phyloP scores from a whole-genome alignment of 352 stramenopile genomes.

The Globisporangium canariense region DNA sequence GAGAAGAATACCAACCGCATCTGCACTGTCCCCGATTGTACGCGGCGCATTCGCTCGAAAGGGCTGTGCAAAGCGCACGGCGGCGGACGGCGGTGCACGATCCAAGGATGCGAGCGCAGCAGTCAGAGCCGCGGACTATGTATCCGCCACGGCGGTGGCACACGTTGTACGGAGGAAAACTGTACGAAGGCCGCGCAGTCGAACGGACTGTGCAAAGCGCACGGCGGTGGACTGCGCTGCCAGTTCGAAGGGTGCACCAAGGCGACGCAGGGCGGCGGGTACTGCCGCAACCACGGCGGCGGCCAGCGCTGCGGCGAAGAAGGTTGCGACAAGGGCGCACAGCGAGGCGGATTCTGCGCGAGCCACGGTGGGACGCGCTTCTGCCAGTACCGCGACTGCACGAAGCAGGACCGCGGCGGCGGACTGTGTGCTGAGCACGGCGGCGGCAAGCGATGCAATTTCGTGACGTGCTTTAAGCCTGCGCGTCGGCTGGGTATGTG shows the following conservation, averaged over 20 bases:
- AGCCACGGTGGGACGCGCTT: slow-evolving; percentile 14
- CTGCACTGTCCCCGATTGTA: slow-evolving; percentile 6
- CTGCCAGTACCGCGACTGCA: slow-evolving; percentile 46
- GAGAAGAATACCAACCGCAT: slow-evolving; percentile 14
- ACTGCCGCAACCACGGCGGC: slow-evolving; percentile 16
- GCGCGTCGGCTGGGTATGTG: slow-evolving; percentile 12
- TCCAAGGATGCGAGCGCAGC: slow-evolving; percentile 13
- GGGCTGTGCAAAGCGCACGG: slow-evolving; percentile 17
- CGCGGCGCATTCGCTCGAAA: slow-evolving; percentile 15
- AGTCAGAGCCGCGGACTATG: slow-evolving; percentile 16
- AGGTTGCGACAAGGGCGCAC: slow-evolving; percentile 14
- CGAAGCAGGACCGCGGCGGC: slow-evolving; percentile 84
- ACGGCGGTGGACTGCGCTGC: slow-evolving; percentile 16
- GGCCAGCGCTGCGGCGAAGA: slow-evolving; percentile 13
- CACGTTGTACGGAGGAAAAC: slow-evolving; percentile 7
- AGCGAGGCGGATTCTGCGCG: slow-evolving; percentile 17
- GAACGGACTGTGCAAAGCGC: slow-evolving; percentile 17
- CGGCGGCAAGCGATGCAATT: slow-evolving; percentile 74
- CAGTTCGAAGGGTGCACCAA: slow-evolving; percentile 12
- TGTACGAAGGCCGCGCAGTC: slow-evolving; percentile 19
- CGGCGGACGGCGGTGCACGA: slow-evolving; percentile 11
- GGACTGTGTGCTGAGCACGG: slow-evolving; percentile 86
- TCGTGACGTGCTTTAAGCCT: slow-evolving; percentile 9
- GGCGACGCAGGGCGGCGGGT: slow-evolving; percentile 13
- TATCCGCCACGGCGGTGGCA: slow-evolving; percentile 19